phyloP scores from a whole-genome alignment of 129 eudicot genomes.

The Silybum marianum region DNA sequence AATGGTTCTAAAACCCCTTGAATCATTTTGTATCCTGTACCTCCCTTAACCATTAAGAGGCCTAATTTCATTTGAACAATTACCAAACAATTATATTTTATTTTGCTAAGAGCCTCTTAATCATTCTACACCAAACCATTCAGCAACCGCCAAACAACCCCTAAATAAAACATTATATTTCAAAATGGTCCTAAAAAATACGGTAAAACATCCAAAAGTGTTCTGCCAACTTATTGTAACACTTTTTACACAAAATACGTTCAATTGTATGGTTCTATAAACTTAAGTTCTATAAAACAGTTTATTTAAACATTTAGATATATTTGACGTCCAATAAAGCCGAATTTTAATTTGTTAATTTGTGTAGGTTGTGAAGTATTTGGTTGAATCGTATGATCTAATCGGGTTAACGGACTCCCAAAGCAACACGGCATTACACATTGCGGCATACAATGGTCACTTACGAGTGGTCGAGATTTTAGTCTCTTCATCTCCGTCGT shows the following conservation, averaged over 20 bases:
- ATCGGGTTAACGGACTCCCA: conserved; percentile 49
- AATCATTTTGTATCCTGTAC: no score
- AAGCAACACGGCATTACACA: conserved; percentile 78
- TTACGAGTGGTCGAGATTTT: conserved; percentile 51
- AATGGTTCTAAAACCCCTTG: no score
- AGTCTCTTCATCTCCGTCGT: conserved; percentile 46
- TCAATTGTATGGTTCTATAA: not conserved
- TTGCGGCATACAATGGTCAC: conserved; percentile 84
- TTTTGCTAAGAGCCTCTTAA: no score
- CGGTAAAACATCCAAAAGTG: not conserved
- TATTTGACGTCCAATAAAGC: no score
- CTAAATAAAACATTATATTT: not conserved
- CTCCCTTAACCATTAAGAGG: no score
- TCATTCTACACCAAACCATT: no score
- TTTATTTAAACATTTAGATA: not conserved
- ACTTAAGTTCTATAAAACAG: not conserved
- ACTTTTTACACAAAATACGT: not conserved
- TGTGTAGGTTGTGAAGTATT: conserved; percentile 66
- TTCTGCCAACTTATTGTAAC: not conserved
- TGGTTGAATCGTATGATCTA: conserved; percentile 52
- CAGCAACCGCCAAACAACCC: no score
- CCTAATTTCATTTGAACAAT: no score
- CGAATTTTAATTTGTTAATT: no score
- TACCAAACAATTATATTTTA: no score
- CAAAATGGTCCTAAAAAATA: not conserved